Base-by-base conservation (phyloP, 148 eudicot species). In the Vaccinium myrtillus region DNA sequence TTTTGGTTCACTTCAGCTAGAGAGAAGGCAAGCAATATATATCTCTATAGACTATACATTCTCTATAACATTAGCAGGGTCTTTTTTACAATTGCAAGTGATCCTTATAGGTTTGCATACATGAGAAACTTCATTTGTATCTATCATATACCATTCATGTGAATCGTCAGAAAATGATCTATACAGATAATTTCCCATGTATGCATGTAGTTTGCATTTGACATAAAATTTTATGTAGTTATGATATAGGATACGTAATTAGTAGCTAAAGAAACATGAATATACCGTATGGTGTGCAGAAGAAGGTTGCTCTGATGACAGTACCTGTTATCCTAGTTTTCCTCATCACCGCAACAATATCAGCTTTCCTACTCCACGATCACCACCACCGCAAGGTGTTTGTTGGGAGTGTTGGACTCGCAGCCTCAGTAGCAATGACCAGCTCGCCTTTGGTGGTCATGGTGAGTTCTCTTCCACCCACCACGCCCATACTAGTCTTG, bases 371-470 rank as follows among this genome's bases (percentile, higher is more conserved):
- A 36, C 82, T 94, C 82, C 94, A 93, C 74, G 88, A 90, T 82
- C 95, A 90, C 84, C 88, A 84, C 76, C 73, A 81, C 11, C 90
- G 98, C 43, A 94, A 93, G 84, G 86, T 88, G 4, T 84, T 93
- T 25, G 90, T 92, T 3, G 98, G 98, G 43, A 93, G 92, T 82
- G 21, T 90, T 10, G 98, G 96, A 70, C 85, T 94, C 63, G 81
- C 90, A 50, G 93, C 93, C 55, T 92, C 95, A 0, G 77, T 89
- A 30, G 90, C 91, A 32, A 91, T 93, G 93, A 93, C 91, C 54
- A 87, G 88, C 32, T 86, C 94, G 82, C 98, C 98, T 14, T 92
- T 94, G 11, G 93, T 92, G 9, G 96, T 84, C 78, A 85, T 93
- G 92, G 98, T 94, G 82, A 92, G 92, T 81, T 55, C 23, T 65